These are phyloP conservation scores for Thymus mandschuricus DNA, from an alignment of 257 asterid genomes.

Conservation along the genomic window DNA sequence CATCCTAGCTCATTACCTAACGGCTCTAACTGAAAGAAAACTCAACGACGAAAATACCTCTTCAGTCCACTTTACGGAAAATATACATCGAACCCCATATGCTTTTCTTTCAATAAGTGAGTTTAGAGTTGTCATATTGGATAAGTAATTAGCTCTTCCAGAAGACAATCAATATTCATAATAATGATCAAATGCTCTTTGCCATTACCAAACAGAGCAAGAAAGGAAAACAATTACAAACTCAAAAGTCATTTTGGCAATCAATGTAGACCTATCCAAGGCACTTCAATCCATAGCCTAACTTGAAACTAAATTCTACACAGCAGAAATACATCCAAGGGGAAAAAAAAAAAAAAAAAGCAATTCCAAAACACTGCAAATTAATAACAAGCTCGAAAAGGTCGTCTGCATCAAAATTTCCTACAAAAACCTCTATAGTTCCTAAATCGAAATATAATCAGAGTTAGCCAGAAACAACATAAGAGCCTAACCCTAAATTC, in stretches of 20 bases:
- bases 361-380: no score
- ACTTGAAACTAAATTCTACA: not conserved
- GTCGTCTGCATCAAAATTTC: not conserved
- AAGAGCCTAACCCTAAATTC: conserved; percentile 23
- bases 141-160: not conserved
- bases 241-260: not conserved
- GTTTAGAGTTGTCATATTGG: not conserved
- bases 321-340: not conserved
- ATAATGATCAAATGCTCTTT: not conserved
- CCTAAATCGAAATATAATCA: not conserved
- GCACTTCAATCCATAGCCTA: not conserved
- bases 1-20: not conserved
- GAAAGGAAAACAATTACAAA: conserved; percentile 3
- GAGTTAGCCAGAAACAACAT: no score
- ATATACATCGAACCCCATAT: not conserved
- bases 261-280: not conserved
- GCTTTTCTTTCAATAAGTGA: not conserved
- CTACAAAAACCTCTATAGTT: not conserved
- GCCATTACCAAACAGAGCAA: not conserved
- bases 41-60: not conserved
- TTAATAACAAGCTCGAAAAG: not conserved
- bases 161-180: not conserved
- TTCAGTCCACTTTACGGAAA: not conserved
- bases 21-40: not conserved
- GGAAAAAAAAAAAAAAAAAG: no score